Evolutionary conservation across 805 yeast species (phyloP).

Genomic region (Yarrowia porcina): DNA sequence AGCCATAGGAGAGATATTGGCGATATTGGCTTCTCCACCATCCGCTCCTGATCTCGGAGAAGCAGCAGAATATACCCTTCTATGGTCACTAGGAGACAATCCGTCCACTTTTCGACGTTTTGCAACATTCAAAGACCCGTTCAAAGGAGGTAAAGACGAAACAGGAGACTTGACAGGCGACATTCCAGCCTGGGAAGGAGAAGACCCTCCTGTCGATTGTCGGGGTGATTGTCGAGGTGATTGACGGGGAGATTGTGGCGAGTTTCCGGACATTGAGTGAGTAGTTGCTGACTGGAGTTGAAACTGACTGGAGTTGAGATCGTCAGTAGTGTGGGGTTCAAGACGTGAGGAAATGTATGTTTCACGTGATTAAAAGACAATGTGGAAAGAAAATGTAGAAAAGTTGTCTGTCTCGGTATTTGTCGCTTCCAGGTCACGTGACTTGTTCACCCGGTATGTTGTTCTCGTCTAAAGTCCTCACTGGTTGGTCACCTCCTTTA

Average conservation of each 20-base stretch:
- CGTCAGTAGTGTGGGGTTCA: no score
- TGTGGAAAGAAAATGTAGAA: no score
- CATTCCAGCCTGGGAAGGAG: conserved; percentile 1
- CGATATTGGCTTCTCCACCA: no score
- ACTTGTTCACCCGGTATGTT: neutral
- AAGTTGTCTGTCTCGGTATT: no score
- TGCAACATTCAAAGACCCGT: neutral
- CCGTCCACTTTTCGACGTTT: conserved; percentile 16
- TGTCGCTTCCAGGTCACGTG: no score
- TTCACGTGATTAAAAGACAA: no score
- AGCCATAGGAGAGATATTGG: neutral
- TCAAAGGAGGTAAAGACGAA: neutral
- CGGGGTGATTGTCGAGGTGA: neutral
- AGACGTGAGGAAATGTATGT: no score
- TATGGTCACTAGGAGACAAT: neutral
- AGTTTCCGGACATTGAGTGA: neutral
- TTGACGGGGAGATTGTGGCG: neutral
- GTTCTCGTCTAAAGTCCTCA: neutral
- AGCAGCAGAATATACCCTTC: neutral
- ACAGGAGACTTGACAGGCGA: conserved; percentile 22
- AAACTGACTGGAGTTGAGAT: no score
- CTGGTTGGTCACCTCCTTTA: neutral
- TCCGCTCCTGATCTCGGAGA: neutral
- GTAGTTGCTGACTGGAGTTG: neutral
- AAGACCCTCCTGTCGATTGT: conserved; percentile 2